Percentiles rank a stretch among this genome's conserved stretches.
Evolutionary conservation across 495 filamentous ascomycete genomes (phyloP).

Genomic region (Hypoxylon trugodes): DNA sequence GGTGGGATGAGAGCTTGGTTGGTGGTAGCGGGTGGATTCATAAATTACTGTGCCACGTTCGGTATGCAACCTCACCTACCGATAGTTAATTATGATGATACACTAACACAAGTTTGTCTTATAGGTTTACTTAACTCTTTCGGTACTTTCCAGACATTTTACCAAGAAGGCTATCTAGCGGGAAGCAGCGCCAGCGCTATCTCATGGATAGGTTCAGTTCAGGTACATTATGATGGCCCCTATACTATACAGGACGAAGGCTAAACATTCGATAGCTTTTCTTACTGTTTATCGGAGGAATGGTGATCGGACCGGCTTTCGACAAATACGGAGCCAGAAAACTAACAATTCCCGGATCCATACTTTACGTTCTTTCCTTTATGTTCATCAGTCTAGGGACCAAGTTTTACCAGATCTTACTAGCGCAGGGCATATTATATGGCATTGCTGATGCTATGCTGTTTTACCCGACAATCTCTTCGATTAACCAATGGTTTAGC

Average conservation of each 20-base stretch:
- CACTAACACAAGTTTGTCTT: no score
- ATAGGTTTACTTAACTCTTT: conserved; percentile 1
- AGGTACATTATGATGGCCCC: no score
- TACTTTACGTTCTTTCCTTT: neutral
- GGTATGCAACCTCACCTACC: no score
- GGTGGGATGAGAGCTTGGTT: no score
- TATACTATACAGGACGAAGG: no score
- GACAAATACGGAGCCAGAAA: no score
- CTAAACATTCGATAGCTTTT: no score
- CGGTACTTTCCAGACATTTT: conserved; percentile 8
- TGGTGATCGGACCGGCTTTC: no score
- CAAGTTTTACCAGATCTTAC: neutral
- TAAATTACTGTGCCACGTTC: no score
- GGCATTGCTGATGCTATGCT: neutral
- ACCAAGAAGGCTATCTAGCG: neutral
- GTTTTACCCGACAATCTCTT: neutral
- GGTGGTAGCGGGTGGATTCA: no score
- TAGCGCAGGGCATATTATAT: neutral
- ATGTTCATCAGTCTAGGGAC: neutral
- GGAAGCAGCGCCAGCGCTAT: neutral
- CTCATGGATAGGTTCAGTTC: conserved; percentile 12
- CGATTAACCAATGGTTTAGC: neutral
- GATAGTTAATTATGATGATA: no score
- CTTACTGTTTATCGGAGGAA: no score
- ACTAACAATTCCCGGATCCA: neutral